Base-by-base conservation (phyloP, 108 stramenopile species). In the Craspedostauros australis region DNA sequence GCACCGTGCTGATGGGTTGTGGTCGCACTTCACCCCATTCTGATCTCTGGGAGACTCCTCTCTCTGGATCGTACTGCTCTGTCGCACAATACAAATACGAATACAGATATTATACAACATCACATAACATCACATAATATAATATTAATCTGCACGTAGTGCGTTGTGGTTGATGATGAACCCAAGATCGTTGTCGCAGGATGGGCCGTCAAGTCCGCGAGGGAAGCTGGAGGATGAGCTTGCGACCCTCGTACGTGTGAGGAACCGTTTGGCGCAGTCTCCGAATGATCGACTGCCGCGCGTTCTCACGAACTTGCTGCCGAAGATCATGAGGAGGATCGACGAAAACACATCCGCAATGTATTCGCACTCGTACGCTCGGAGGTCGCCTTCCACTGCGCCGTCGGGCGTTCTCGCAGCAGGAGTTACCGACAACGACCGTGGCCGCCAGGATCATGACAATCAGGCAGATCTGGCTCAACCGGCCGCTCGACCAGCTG, bases 191-290 rank as follows among this genome's bases (percentile, higher is more conserved):
- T 24, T 4, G 8, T 4, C 4, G 29, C 20, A 6, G 21, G 7
- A 6, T 16, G 19, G 8, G 15, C 25, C 6, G 5, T 36, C 20
- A 34, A 51, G 33, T 19, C 6, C n/a, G 14, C 33, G 24, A 23
- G 53, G 41, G 8, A 20, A 14, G 22, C 7, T 54, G 32, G 37
- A 16, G 28, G 46, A 46, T 8, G 69, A 70, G 16, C 29, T 64
- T 20, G 69, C 62, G 20, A 58, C 69, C 16, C 29, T 70, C 1
- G 36, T 46, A 12, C 54, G 69, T 12, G 69, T 70, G 7, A 36
- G 62, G 42, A 46, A 34, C 51, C 69, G 69, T 29, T 43, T 70
- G 9, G 43, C 47, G 20, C 43, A 50, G 6, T 33, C 62, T 5
- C 31, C 54, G 11, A 62, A 70, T 37, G 14, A 24, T 15, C 34